phyloP scores from a whole-genome alignment of 257 asterid genomes.

The Cinchona pubescens region DNA sequence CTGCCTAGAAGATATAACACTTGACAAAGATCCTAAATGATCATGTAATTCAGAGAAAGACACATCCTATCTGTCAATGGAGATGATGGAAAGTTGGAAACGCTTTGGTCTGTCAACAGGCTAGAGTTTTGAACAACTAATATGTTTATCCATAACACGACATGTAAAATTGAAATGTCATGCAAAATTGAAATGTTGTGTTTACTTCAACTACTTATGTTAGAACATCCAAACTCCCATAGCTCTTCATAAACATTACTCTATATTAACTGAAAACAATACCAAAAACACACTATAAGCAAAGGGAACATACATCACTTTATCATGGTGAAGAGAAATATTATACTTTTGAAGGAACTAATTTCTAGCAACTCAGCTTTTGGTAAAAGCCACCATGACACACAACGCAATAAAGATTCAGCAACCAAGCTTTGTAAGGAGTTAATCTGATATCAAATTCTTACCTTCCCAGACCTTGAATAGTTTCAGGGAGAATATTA shows the following conservation, averaged over 20 bases:
- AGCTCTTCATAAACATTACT: too few relatives aligned
- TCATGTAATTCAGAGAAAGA: neutral
- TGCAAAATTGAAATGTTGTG: too few relatives aligned
- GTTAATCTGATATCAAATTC: slow-evolving; percentile 20
- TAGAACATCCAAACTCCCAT: slow-evolving; percentile 1
- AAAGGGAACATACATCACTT: neutral
- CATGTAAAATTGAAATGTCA: neutral
- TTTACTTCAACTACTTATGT: neutral
- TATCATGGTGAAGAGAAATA: neutral
- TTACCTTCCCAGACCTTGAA: slow-evolving; percentile 94
- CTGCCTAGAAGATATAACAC: neutral
- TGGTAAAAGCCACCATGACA: neutral
- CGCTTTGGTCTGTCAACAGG: neutral
- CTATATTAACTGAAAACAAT: too few relatives aligned
- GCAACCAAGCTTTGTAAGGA: neutral
- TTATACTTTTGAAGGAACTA: neutral
- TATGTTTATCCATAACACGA: neutral
- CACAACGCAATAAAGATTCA: neutral
- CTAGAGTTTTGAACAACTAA: neutral
- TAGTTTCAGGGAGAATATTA: slow-evolving; percentile 52
- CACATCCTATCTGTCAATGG: neutral
- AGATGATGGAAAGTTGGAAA: neutral
- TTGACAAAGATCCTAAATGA: neutral
- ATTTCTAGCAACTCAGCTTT: neutral
- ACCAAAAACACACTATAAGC: neutral